phyloP scores from a whole-genome alignment of 2,329 filamentous ascomycete genomes.

The Aspergillus neoniger region DNA sequence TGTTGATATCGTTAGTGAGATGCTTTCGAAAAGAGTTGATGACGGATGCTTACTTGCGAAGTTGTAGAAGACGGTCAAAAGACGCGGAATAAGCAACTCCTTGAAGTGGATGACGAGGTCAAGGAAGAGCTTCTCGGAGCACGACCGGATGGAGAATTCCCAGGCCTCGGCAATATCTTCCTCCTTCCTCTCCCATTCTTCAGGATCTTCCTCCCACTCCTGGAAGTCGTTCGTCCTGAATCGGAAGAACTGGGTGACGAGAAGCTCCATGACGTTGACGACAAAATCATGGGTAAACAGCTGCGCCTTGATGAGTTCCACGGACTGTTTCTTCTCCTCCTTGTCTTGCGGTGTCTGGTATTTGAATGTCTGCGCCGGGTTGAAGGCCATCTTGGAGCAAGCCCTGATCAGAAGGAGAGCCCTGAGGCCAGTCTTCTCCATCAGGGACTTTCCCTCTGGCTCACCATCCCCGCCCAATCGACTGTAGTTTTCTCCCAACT shows the following conservation, averaged over 20 bases:
- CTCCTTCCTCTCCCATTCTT: constrained; percentile 92
- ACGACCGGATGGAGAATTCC: constrained; percentile 90
- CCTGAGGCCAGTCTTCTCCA: constrained; percentile 79
- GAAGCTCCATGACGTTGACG: constrained; percentile 75
- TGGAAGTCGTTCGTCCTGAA: constrained; percentile 83
- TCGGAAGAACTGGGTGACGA: constrained; percentile 85
- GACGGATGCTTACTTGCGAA: constrained; percentile 66
- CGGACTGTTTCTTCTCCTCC: constrained; percentile 71
- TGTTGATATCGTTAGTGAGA: constrained; percentile 30
- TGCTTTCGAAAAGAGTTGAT: too few species aligned
- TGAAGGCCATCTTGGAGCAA: constrained; percentile 83
- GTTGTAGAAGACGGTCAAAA: constrained; percentile 79
- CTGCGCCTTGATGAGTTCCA: constrained; percentile 68
- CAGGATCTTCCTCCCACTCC: constrained; percentile 90
- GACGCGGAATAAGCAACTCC: constrained; percentile 72
- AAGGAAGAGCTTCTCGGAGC: constrained; percentile 89
- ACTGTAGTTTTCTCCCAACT: constrained; percentile 70
- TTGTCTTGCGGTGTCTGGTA: constrained; percentile 75
- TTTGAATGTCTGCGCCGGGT: constrained; percentile 77
- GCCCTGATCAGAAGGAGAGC: constrained; percentile 79
- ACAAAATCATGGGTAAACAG: constrained; percentile 78
- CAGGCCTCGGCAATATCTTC: constrained; percentile 81
- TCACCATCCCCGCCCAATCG: constrained; percentile 48
- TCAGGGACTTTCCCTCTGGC: constrained; percentile 56
- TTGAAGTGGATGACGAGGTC: constrained; percentile 91